Conservation (phyloP, 1,284 basidiomycete genomes). For the Cyathus pygmaeus region DNA sequence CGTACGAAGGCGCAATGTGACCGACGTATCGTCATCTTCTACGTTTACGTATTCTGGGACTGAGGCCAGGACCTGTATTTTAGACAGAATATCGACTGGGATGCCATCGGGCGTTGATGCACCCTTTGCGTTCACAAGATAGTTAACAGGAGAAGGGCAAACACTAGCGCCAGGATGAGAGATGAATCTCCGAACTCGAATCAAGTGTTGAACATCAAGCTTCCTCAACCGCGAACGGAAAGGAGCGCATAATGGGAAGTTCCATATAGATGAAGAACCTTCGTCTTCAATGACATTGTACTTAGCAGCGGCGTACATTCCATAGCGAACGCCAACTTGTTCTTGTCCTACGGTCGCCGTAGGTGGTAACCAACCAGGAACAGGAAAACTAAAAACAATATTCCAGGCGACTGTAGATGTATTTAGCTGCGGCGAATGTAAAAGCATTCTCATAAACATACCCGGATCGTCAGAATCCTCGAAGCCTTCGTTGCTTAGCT, state of each 20-base stretch:
- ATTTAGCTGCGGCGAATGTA: slow-evolving; percentile 1
- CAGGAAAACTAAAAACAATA: slow-evolving; percentile 72
- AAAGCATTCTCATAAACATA: slow-evolving; percentile 32
- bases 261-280: slow-evolving; percentile 47
- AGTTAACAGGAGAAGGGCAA: slow-evolving; percentile 33
- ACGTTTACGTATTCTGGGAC: slow-evolving; percentile 65
- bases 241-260: slow-evolving; percentile 59
- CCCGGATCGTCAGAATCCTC: slow-evolving; percentile 63
- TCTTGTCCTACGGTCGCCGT: slow-evolving; percentile 61
- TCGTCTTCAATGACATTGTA: slow-evolving; percentile 58
- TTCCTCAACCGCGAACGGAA: slow-evolving; percentile 51
- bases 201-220: slow-evolving; percentile 18
- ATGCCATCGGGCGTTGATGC: slow-evolving; percentile 41
- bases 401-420: slow-evolving; percentile 63
- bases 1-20: slow-evolving; percentile 70
- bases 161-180: slow-evolving; percentile 45
- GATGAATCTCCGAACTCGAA: slow-evolving; percentile 59
- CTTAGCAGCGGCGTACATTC: slow-evolving; percentile 73
- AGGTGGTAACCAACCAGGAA: slow-evolving; percentile 83
- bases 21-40: slow-evolving; percentile 55
- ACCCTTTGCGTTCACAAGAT: slow-evolving; percentile 41
- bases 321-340: slow-evolving; percentile 67
- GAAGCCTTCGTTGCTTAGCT: slow-evolving; percentile 69
- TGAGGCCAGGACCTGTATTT: slow-evolving; percentile 69
- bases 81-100: slow-evolving; percentile 63